Conservation (phyloP, 83 land plant species). For the Picea mariana region DNA sequence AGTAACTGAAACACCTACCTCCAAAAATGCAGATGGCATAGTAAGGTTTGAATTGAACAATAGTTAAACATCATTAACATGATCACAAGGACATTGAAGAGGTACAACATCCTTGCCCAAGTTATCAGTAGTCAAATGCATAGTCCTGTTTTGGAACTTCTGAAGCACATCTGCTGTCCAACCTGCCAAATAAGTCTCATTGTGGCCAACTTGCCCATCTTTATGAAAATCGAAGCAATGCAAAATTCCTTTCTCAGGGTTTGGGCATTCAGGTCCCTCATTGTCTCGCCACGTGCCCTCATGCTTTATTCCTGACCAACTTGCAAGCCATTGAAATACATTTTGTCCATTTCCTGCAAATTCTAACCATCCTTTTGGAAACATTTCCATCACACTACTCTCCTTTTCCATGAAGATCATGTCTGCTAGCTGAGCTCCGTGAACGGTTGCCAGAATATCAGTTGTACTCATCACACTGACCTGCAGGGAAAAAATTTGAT, state of each 20-base stretch:
- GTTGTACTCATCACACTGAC: conserved; percentile 54
- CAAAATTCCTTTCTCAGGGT: conserved; percentile 12
- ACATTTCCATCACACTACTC: conserved; percentile 82
- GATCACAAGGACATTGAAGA: too few relatives aligned
- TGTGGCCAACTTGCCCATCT: conserved; percentile 47
- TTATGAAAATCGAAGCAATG: conserved; percentile 55
- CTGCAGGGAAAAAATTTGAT: not conserved
- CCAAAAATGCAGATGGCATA: too few relatives aligned
- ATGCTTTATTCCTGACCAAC: conserved; percentile 66
- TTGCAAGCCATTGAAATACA: conserved; percentile 68
- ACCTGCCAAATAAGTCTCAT: conserved; percentile 35
- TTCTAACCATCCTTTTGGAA: conserved; percentile 85
- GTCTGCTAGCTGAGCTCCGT: conserved; percentile 89
- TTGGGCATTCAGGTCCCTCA: conserved; percentile 54
- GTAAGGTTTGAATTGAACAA: too few relatives aligned
- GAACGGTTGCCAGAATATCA: conserved; percentile 64
- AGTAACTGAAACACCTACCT: too few relatives aligned
- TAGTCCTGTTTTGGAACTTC: not conserved
- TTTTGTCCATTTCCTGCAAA: conserved; percentile 76
- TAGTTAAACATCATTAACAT: too few relatives aligned
- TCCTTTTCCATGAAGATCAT: conserved; percentile 79
- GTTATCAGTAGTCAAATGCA: too few relatives aligned
- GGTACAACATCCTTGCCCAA: too few relatives aligned
- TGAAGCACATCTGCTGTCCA: conserved; percentile 44
- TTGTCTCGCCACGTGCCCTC: conserved; percentile 76